Base-by-base conservation (phyloP, 2,329 filamentous ascomycete genomes). In the Cryphonectria naterciae region DNA sequence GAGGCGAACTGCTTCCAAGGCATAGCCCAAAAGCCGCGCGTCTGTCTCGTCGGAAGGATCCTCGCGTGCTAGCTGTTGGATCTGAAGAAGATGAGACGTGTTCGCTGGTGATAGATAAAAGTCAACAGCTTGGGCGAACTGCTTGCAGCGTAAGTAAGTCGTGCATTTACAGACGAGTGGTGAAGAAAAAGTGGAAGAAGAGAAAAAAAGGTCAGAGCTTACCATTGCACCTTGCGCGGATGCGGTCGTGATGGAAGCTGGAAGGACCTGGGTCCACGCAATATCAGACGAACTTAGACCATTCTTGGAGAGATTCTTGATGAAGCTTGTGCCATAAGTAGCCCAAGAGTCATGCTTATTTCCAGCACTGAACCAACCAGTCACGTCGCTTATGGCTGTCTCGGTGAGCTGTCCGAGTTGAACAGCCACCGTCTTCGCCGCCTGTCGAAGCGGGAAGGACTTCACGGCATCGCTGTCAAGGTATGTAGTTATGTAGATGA, bases 111-210 rank as follows among this genome's bases (percentile, higher is more conserved):
- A 86, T 6, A 94, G 85, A 77, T 92, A 94, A 81, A 88, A 94
- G 77, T 94, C 92, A 25, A 94, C 83, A 1, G 91, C 85, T 81
- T 93, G 91, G 1, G 91, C 88, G 77, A 94, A 93, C 85, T 90
- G 72, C 15, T n/a, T n/a, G 6, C 13, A 13, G 7, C 4, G 54
- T 72, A 22, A 72, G 62, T 22, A 41, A 15, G 41, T 54, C 32
- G 25, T 13, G 11, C 6, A 10, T 25, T 11, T 61, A 8, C 4
- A 46, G 7, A 25, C 13, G 13, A 67, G 13, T 39, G 37, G 10
- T 8, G 37, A 13, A 39, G 37, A 1, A 2, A 10, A 37, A 37
- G 2, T 8, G 10, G 1, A 37, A 37, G 6, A 37, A 37, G 37
- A 39, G 11, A 37, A 6, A 13, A 3, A 11, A 41, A 28, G 1